Base-by-base conservation (phyloP, 352 stramenopile species). In the Globisporangium cylindrosporum region DNA sequence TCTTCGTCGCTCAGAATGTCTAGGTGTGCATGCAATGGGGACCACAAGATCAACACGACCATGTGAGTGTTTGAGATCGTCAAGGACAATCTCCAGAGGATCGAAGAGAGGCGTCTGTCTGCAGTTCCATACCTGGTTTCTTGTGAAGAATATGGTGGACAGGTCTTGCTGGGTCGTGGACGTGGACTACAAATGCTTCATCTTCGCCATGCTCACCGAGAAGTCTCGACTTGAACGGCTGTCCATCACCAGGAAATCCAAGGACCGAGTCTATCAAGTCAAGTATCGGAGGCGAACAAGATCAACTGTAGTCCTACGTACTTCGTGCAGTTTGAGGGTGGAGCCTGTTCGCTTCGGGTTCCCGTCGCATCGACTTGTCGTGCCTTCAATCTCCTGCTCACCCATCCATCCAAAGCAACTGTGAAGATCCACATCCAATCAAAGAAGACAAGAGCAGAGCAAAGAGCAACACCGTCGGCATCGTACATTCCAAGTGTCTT, bases 401-500 rank as follows among this genome's bases (percentile, higher is more conserved):
- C 12, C 3, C 27, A 55, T 48, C 20, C 43, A 27, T 22, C 6
- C 43, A 34, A 14, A 27, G 5, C 43, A 59, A 22, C 14, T 6
- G 14, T 58, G 36, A 57, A 10, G 12, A 34, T 51, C 57, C 32
- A 10, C 53, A 58, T 36, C 34, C 18, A 51, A 51, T 2, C 20
- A 29, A 43, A 59, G 48, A 10, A 4, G 20, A 9, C 18, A 51
- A 24, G 18, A 36, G 32, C 32, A 43, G 29, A 64, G 1, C 27
- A 32, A 32, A 32, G 27, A 46, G 14, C 38, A 46, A 34, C 15
- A 14, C 48, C 24, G 22, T 54, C 62, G 41, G 20, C 43, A 43
- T 8, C 69, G 27, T 70, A 80, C 76, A 71, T 72, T 71, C 71
- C 73, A 82, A 0, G 73, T 74, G 29, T 77, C 71, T 48, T 80